These are phyloP conservation scores for Penicillium herquei DNA, from an alignment of 495 filamentous ascomycete genomes.

Conservation along the genomic window DNA sequence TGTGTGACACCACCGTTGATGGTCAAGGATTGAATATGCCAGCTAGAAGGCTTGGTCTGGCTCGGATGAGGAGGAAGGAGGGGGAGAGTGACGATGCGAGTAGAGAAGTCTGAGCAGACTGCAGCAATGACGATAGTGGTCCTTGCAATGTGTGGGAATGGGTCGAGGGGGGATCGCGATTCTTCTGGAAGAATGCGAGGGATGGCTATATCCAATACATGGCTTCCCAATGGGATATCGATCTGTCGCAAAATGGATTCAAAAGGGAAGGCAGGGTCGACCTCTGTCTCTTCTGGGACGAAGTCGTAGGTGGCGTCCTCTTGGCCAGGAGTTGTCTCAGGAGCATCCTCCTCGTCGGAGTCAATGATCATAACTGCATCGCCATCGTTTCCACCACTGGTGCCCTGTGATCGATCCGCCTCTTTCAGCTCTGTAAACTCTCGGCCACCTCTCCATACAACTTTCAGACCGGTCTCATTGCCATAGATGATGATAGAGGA, in stretches of 20 bases:
- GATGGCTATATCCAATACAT: slow-evolving; percentile 58
- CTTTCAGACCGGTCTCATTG: slow-evolving; percentile 71
- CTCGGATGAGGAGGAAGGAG: slow-evolving; percentile 67
- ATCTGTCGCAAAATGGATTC: slow-evolving; percentile 61
- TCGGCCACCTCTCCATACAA: slow-evolving; percentile 79
- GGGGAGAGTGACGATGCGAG: slow-evolving; percentile 70
- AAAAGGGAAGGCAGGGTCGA: slow-evolving; percentile 52
- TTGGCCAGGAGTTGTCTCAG: slow-evolving; percentile 32
- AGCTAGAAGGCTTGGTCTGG: slow-evolving; percentile 39
- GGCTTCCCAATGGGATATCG: slow-evolving; percentile 64
- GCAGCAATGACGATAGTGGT: slow-evolving; percentile 67
- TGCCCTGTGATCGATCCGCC: slow-evolving; percentile 20
- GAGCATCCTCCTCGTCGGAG: slow-evolving; percentile 69
- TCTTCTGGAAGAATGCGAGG: slow-evolving; percentile 52
- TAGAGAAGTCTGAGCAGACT: slow-evolving; percentile 66
- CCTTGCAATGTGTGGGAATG: slow-evolving; percentile 58
- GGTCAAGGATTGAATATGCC: slow-evolving; percentile 58
- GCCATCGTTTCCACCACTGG: slow-evolving; percentile 34
- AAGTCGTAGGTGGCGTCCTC: slow-evolving; percentile 51
- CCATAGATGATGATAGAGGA: slow-evolving; percentile 82
- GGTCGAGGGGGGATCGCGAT: slow-evolving; percentile 47
- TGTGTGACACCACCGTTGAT: slow-evolving; percentile 53
- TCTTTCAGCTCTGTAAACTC: slow-evolving; percentile 51
- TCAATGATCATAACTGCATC: slow-evolving; percentile 75
- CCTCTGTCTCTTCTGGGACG: slow-evolving; percentile 58